Evolutionary conservation across 164 flowering plant species (phyloP).

Genomic region (Paratinospora sagittata): DNA sequence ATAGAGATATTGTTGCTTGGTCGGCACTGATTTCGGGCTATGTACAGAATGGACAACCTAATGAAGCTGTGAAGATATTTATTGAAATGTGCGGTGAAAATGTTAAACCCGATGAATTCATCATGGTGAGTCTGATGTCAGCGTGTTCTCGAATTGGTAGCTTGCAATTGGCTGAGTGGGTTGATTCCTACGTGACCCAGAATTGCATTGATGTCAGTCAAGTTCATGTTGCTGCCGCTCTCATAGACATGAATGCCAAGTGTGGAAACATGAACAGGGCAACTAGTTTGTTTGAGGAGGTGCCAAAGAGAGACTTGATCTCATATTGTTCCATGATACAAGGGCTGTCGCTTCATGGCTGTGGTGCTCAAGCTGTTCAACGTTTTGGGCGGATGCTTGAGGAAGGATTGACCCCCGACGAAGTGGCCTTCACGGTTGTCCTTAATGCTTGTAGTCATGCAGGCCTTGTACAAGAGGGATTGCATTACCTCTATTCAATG

Average conservation of each 20-base stretch:
- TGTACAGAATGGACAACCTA: constrained; percentile 54
- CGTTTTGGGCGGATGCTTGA: constrained; percentile 47
- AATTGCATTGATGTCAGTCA: constrained; percentile 27
- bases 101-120: constrained; percentile 45
- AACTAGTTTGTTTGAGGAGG: constrained; percentile 8
- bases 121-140: constrained; percentile 54
- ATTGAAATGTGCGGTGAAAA: constrained; percentile 27
- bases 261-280: constrained; percentile 64
- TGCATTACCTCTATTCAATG: constrained; percentile 37
- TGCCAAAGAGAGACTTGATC: constrained; percentile 4
- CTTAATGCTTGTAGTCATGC: constrained; percentile 54
- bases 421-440: constrained; percentile 61
- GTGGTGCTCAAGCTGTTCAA: constrained; percentile 38
- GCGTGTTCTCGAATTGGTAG: constrained; percentile 56
- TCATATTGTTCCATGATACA: constrained; percentile 66
- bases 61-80: constrained; percentile 46
- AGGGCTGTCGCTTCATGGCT: constrained; percentile 51
- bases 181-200: constrained; percentile 33
- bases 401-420: constrained; percentile 52
- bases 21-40: constrained; percentile 67
- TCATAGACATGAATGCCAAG: constrained; percentile 66
- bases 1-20: constrained; percentile 48
- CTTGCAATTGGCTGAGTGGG: constrained; percentile 41
- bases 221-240: constrained; percentile 45
- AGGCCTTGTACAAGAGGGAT: constrained; percentile 65